Conservation (phyloP, 2,329 filamentous ascomycete genomes). For the Ceratocystis destructans region DNA sequence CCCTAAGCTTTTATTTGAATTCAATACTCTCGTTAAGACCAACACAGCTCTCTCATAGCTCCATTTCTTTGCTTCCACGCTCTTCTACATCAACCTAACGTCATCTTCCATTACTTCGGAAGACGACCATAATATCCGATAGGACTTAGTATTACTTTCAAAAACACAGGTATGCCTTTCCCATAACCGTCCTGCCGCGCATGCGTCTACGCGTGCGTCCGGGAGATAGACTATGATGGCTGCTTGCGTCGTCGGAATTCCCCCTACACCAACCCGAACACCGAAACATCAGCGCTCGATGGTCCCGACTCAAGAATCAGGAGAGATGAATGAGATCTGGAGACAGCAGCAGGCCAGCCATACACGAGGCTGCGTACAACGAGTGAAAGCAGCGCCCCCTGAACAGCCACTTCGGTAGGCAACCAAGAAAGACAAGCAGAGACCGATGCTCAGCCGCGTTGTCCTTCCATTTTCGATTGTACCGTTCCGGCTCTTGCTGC, state of each 20-base stretch:
- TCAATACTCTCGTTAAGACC: constrained; percentile 24
- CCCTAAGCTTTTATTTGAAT: constrained; percentile 22
- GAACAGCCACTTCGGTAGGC: neutral
- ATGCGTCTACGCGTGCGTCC: too few relatives aligned
- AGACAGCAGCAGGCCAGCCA: neutral
- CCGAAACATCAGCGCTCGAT: neutral
- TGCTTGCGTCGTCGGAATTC: neutral
- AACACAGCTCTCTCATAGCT: constrained; percentile 19
- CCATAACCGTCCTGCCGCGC: neutral
- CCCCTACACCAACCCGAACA: neutral
- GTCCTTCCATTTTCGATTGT: neutral
- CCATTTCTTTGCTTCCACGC: constrained; percentile 13
- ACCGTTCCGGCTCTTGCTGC: neutral
- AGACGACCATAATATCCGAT: constrained; percentile 19
- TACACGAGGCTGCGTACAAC: neutral
- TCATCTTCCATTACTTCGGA: constrained; percentile 18
- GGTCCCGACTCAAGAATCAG: neutral
- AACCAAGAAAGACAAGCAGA: neutral
- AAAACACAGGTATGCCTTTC: constrained; percentile 3
- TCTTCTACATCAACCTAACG: constrained; percentile 15
- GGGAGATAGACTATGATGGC: neutral
- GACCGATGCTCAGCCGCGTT: neutral
- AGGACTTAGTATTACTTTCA: constrained; percentile 12
- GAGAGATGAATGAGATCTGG: neutral
- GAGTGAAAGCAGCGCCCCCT: neutral